Evolutionary conservation across 1,139 yeast species (phyloP).

Genomic region (Candida albicans): DNA sequence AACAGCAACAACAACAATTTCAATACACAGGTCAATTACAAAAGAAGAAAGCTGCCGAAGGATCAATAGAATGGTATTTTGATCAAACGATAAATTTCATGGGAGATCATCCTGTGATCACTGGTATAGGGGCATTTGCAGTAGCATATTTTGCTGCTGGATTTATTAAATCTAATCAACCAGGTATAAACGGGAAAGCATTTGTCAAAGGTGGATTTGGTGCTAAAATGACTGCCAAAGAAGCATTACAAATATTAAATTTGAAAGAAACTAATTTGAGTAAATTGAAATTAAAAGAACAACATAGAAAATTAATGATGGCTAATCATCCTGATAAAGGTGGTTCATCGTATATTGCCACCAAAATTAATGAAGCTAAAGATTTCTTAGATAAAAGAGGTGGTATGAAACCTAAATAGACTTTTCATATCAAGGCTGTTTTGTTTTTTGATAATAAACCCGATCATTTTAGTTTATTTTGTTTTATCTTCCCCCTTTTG

Average conservation of each 20-base stretch:
- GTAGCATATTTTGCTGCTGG: slow-evolving; percentile 69
- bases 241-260: slow-evolving; percentile 86
- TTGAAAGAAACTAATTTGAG: slow-evolving; percentile 77
- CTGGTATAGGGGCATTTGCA: slow-evolving; percentile 70
- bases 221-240: slow-evolving; percentile 82
- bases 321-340: slow-evolving; percentile 98
- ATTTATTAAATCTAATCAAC: slow-evolving; percentile 63
- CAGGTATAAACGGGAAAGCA: slow-evolving; percentile 72
- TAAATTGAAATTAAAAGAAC: slow-evolving; percentile 80
- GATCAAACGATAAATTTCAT: slow-evolving; percentile 63
- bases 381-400: slow-evolving; percentile 88
- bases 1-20: slow-evolving; percentile 20
- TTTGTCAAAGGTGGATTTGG: slow-evolving; percentile 88
- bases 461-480: too few relatives aligned
- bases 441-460: too few relatives aligned
- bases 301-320: slow-evolving; percentile 86
- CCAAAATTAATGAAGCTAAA: slow-evolving; percentile 96
- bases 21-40: slow-evolving; percentile 46
- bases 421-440: neutral
- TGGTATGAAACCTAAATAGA: slow-evolving; percentile 47
- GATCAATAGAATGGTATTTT: slow-evolving; percentile 65
- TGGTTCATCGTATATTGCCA: slow-evolving; percentile 92
- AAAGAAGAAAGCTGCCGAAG: slow-evolving; percentile 43
- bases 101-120: slow-evolving; percentile 75
- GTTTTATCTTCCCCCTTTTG: too few relatives aligned